These are phyloP conservation scores for Petasospora fabianii DNA, from an alignment of 1,139 yeast species.

Conservation along the genomic window DNA sequence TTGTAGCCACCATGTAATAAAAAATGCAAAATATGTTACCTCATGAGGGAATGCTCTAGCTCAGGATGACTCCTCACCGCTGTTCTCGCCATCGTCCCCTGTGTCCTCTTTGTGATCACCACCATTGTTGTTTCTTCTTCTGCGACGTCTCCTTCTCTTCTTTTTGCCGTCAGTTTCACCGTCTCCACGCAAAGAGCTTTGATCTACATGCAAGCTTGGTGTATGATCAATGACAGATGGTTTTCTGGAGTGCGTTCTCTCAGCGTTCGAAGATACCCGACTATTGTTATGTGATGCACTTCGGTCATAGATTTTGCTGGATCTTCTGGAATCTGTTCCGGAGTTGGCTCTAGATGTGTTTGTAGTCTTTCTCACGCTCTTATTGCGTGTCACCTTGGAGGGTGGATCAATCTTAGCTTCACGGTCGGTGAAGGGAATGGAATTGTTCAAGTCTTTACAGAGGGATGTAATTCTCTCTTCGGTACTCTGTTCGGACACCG, in stretches of 20 bases:
- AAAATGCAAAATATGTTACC: too few species aligned
- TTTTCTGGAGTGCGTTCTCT: slow-evolving; percentile 2
- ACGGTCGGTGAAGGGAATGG: slow-evolving; percentile 24
- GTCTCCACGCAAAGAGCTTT: background rate
- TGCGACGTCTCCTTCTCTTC: slow-evolving; percentile 22
- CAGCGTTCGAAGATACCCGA: slow-evolving; percentile 3
- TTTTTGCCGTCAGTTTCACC: slow-evolving; percentile 6
- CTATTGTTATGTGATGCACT: background rate
- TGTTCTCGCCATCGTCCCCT: slow-evolving; percentile 7
- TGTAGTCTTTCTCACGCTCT: slow-evolving; percentile 3
- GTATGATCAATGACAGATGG: background rate
- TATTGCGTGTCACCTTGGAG: slow-evolving; percentile 8
- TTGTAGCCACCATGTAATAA: too few species aligned
- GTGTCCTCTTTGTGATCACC: slow-evolving; percentile 4
- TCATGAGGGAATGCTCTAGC: too few species aligned
- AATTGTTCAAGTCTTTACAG: slow-evolving; percentile 23
- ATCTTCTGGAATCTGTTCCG: slow-evolving; percentile 9
- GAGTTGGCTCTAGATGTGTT: slow-evolving; percentile 2
- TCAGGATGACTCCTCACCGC: slow-evolving; percentile 10
- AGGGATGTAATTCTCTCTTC: slow-evolving; percentile 22
- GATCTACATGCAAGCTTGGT: background rate
- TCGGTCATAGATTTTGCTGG: slow-evolving; percentile 1
- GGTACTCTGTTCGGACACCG: slow-evolving; percentile 1
- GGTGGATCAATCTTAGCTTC: slow-evolving; percentile 11
- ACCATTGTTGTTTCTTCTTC: slow-evolving; percentile 12